phyloP scores from a whole-genome alignment of 2,329 filamentous ascomycete species.

The Exophiala sp. region DNA sequence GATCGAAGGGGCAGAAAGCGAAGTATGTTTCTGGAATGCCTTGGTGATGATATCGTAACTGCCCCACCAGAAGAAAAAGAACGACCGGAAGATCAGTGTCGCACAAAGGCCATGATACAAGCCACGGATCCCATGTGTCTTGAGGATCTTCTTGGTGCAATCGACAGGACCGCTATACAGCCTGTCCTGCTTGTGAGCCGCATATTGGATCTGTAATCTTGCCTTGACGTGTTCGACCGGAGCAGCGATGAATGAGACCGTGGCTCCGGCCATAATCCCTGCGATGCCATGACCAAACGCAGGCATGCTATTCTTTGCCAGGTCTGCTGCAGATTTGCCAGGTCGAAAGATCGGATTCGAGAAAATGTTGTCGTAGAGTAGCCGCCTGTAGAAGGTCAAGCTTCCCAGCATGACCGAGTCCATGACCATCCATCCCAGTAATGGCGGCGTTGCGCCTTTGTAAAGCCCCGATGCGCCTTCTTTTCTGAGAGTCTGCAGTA shows the following conservation, averaged over 20 bases:
- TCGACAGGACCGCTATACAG: slow-evolving; percentile 84
- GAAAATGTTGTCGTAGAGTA: slow-evolving; percentile 77
- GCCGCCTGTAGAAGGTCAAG: slow-evolving; percentile 77
- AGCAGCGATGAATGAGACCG: slow-evolving; percentile 86
- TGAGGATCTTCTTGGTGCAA: slow-evolving; percentile 60
- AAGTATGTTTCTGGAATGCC: slow-evolving; percentile 60
- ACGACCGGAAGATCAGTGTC: slow-evolving; percentile 80
- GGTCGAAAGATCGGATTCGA: slow-evolving; percentile 44
- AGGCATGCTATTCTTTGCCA: slow-evolving; percentile 49
- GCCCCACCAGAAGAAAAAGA: slow-evolving; percentile 99
- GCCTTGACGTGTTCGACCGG: slow-evolving; percentile 95
- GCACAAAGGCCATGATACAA: slow-evolving; percentile 80
- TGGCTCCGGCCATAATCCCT: slow-evolving; percentile 77
- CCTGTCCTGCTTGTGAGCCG: slow-evolving; percentile 67
- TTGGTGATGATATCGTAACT: slow-evolving; percentile 80
- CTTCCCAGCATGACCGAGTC: slow-evolving; percentile 88
- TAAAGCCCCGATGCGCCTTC: slow-evolving; percentile 83
- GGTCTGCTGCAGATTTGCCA: slow-evolving; percentile 29
- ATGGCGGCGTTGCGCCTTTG: slow-evolving; percentile 86
- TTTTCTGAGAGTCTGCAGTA: slow-evolving; percentile 74
- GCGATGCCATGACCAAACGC: slow-evolving; percentile 78
- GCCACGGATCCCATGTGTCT: slow-evolving; percentile 65
- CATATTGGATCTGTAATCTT: slow-evolving; percentile 88
- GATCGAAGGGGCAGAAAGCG: slow-evolving; percentile 67
- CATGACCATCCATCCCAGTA: slow-evolving; percentile 99